Evolutionary conservation across 2,329 filamentous ascomycete genomes (phyloP).

Genomic region (Sporothrix humicola): DNA sequence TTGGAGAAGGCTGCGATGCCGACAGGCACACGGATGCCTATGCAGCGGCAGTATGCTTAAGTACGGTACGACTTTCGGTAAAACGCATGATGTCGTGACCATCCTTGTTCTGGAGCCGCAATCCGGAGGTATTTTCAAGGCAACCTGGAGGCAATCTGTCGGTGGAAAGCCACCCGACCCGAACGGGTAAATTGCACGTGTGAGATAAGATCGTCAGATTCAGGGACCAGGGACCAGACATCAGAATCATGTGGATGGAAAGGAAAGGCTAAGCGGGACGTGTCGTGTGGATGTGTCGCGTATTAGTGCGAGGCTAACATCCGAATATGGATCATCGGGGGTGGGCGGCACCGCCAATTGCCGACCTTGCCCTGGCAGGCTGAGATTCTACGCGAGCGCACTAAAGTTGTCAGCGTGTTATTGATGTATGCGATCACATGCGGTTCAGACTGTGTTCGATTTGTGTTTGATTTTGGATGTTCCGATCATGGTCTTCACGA

Average conservation of each 20-base stretch:
- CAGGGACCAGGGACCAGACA: background rate
- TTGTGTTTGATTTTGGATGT: no score
- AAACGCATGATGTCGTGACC: background rate
- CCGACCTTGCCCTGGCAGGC: no score
- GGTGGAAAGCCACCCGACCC: background rate
- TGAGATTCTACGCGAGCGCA: background rate
- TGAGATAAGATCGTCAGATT: no score
- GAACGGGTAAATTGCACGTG: background rate
- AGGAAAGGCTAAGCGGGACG: background rate
- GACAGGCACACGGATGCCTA: background rate
- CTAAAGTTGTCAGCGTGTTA: no score
- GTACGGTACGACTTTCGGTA: background rate
- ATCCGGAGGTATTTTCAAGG: no score
- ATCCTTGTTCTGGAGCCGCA: no score
- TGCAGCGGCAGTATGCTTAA: conserved; percentile 15
- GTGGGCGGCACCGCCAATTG: conserved; percentile 1
- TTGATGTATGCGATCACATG: background rate
- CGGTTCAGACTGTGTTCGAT: no score
- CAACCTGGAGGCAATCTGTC: background rate
- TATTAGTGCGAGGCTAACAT: conserved; percentile 7
- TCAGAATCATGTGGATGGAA: background rate
- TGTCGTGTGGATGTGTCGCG: background rate
- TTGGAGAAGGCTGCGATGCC: background rate
- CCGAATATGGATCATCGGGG: background rate
- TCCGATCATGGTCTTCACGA: no score